Base-by-base conservation (phyloP, 2,329 filamentous ascomycete genomes). In the Fusarium albidum region DNA sequence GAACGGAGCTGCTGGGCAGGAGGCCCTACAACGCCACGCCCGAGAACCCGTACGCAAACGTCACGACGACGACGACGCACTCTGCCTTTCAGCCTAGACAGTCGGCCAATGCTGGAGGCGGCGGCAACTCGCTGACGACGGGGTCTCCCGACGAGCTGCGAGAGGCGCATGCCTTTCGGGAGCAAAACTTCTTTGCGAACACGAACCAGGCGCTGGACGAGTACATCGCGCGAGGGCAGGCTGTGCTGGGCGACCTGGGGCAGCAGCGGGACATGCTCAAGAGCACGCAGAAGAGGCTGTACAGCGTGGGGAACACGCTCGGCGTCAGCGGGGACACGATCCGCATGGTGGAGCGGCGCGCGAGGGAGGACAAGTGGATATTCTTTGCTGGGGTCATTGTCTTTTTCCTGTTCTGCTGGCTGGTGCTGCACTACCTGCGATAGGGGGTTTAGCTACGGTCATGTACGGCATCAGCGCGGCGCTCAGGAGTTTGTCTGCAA, bases 311-410 rank as follows among this genome's bases (percentile, higher is more conserved):
- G 7, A 98, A 96, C 70, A 98, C 95, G 17, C 77, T 99, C 40
- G 95, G 95, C 1, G 84, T 99, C 54, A 96, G 90, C 68, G 93
- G 94, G 15, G 94, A 98, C 71, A 99, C 95, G 3, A 99, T 99
- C 61, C 87, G 95, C 39, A 98, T 95, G 92, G 89, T 99, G 34
- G 94, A 98, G 76, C 79, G 95, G 64, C 82, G 95, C 58, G 92
- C 95, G 43, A 90, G 87, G 73, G 90, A 98, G 78, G 95, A 99
- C 73, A 98, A 97, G 76, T 98, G 93, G 92, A 96, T 99, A 29
- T 99, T 99, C 73, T 90, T 90, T 82, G 89, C 79, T 0, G 92
- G 95, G 0, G 92, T 94, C 3, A 75, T 96, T 6, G 75, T 95
- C 29, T 99, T 99, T 73, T 90, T 98, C 67, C 70, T 84, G 31